phyloP scores from a whole-genome alignment of 352 stramenopile genomes.

The Globisporangium nagaii region DNA sequence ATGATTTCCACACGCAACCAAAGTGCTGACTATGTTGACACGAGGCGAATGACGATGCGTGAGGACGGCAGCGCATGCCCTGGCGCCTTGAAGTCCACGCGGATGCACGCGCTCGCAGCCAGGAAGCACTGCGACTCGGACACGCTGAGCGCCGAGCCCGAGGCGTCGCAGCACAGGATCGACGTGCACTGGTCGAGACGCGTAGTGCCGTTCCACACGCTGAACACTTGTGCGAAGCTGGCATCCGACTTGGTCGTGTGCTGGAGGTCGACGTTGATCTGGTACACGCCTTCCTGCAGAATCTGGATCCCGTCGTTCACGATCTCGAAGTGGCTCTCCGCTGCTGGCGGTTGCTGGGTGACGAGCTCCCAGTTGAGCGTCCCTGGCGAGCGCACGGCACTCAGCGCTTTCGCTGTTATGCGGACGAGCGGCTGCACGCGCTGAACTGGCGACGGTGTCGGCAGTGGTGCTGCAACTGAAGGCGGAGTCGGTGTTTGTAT shows the following conservation, averaged over 20 bases:
- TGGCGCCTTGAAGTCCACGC: conserved; percentile 22
- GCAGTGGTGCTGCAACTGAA: neutral
- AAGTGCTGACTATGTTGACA: too few relatives aligned
- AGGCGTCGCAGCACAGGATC: conserved; percentile 7
- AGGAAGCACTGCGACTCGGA: conserved; percentile 18
- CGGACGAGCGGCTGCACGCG: neutral
- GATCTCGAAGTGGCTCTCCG: conserved; percentile 9
- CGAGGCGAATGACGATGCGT: conserved; percentile 5
- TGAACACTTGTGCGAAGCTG: conserved; percentile 20
- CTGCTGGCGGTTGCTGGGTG: conserved; percentile 11
- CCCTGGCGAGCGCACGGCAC: conserved; percentile 27
- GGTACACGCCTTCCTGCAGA: conserved; percentile 25
- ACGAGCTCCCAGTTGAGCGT: conserved; percentile 35
- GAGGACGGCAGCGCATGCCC: conserved; percentile 11
- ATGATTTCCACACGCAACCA: too few relatives aligned
- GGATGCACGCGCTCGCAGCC: conserved; percentile 17
- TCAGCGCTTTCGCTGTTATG: conserved; percentile 21
- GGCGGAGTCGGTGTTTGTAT: too few relatives aligned
- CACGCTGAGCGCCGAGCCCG: conserved; percentile 18
- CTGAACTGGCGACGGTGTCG: too few relatives aligned
- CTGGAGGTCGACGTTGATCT: conserved; percentile 38
- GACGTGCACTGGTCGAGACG: conserved; percentile 27
- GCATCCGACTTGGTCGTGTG: conserved; percentile 20
- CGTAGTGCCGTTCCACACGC: conserved; percentile 30
- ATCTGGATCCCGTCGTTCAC: conserved; percentile 29